Percentiles rank a stretch among this genome's conserved stretches.
Evolutionary conservation across 306 rosid genomes (phyloP).

Genomic region (Neltuma alba): DNA sequence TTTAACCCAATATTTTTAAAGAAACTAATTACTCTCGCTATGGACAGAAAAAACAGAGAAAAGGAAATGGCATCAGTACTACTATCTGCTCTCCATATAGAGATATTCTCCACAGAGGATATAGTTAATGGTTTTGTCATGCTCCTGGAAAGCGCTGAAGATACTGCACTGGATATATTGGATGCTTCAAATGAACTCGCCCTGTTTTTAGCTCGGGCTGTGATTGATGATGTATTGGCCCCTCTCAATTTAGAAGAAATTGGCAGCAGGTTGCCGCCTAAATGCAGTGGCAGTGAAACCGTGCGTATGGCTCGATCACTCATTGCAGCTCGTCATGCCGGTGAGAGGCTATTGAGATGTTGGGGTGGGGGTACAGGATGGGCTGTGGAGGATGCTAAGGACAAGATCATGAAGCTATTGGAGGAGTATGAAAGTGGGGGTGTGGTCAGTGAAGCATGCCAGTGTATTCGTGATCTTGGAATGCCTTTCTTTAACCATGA

Average conservation of each 20-base stretch:
- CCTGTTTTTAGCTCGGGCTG: conserved; percentile 90
- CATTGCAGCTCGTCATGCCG: conserved; percentile 92
- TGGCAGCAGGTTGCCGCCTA: conserved; percentile 61
- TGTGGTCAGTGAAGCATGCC: conserved; percentile 88
- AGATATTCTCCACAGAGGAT: conserved; percentile 92
- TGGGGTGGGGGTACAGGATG: conserved; percentile 99
- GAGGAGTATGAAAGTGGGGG: conserved; percentile 98
- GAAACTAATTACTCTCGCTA: conserved; percentile 89
- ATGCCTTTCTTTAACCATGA: conserved; percentile 99
- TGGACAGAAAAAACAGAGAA: conserved; percentile 97
- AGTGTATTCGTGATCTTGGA: conserved; percentile 88
- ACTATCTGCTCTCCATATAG: conserved; percentile 93
- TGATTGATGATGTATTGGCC: conserved; percentile 91
- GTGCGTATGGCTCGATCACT: conserved; percentile 83
- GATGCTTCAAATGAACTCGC: conserved; percentile 99
- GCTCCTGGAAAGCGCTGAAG: conserved; percentile 95
- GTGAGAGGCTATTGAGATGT: conserved; percentile 93
- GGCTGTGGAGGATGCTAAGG: conserved; percentile 99
- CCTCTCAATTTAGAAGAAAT: conserved; percentile 93
- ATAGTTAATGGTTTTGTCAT: conserved; percentile 81
- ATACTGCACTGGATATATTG: conserved; percentile 88
- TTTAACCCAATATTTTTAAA: conserved; percentile 85
- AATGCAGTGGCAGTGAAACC: conserved; percentile 80
- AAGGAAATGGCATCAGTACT: conserved; percentile 99
- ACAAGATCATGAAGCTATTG: conserved; percentile 85